Base-by-base conservation (phyloP, 2,329 filamentous ascomycete genomes). In the Ophiostoma sp. region DNA sequence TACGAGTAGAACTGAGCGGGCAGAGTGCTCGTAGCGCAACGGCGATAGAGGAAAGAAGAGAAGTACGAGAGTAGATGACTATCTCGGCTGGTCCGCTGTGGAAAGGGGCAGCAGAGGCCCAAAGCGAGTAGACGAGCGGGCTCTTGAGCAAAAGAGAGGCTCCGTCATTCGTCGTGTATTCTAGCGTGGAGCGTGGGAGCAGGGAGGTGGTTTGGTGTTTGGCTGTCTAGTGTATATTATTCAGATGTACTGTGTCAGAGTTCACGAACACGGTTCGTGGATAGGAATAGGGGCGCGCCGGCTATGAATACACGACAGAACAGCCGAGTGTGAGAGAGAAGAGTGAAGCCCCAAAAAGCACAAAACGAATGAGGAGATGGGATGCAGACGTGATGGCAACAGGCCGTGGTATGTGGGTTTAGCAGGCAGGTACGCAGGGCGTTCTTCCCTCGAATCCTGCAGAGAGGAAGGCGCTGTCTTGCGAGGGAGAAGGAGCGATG, bases 181-280 rank as follows among this genome's bases (percentile, higher is more conserved):
- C 36, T 60, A 55, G n/a, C 49, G 58, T 66, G 49, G 47, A 63
- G 44, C 67, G 63, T 66, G 67, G 16, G 40, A 66, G 64, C 67
- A 65, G 44, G 44, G 64, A 62, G n/a, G n/a, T 64, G 62, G 62
- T 44, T 44, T 27, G 27, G 40, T 44, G 9, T 44, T 63, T 42
- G 60, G 55, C 14, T n/a, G 58, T 42, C 11, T 41, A 42, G 58
- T 62, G 52, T 7, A 18, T 4, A 27, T 4, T 55, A 27, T n/a
- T 60, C 11, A 2, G 7, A 52, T 52, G 55, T 14, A 38, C 27
- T 27, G 1, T 27, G 27, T 27, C 27, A 27, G 27, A 27, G 27
- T 27, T 27, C 27, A 58, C 49, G 18, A 58, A 27, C 2, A 12
- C 27, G 4, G 55, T 40, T 38, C 11, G 55, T 12, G 4, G 11